A percentile compares a stretch with the other conserved stretches of the same genome.
Evolutionary conservation across 2,329 filamentous ascomycete species (phyloP).

Genomic region (Xylaria sp.): DNA sequence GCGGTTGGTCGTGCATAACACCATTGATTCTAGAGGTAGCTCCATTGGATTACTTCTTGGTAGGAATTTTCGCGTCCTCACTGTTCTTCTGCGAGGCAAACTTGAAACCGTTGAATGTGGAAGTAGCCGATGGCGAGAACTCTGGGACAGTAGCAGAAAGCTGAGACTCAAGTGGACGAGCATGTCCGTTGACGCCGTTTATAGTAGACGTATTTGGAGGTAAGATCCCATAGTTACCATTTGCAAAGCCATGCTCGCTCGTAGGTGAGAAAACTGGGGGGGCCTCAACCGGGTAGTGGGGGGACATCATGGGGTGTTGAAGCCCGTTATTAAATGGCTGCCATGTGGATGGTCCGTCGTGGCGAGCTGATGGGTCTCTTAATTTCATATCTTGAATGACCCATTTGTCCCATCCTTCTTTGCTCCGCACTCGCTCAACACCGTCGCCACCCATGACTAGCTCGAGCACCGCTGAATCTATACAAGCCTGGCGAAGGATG

Average conservation of each 20-base stretch:
- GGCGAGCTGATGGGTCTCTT: conserved; percentile 75
- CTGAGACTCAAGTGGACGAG: conserved; percentile 50
- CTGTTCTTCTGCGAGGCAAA: conserved; percentile 3
- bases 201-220: conserved; percentile 25
- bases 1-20: background rate
- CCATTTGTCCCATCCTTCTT: conserved; percentile 80
- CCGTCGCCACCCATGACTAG: conserved; percentile 77
- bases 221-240: conserved; percentile 38
- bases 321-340: conserved; percentile 30
- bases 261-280: conserved; percentile 40
- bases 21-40: conserved; percentile 15
- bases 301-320: conserved; percentile 33
- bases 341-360: conserved; percentile 64
- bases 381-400: conserved; percentile 70
- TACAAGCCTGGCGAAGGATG: conserved; percentile 75
- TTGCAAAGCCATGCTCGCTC: conserved; percentile 41
- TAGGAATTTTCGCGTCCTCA: background rate
- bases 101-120: conserved; percentile 24
- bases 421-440: conserved; percentile 76
- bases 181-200: conserved; percentile 38
- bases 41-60: conserved; percentile 15
- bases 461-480: conserved; percentile 75
- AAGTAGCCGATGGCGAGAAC: conserved; percentile 53
- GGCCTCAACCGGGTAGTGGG: conserved; percentile 36
- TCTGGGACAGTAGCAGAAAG: conserved; percentile 69